Conservation (phyloP, 345 rosid genomes). For the Capsella bursapastoris region DNA sequence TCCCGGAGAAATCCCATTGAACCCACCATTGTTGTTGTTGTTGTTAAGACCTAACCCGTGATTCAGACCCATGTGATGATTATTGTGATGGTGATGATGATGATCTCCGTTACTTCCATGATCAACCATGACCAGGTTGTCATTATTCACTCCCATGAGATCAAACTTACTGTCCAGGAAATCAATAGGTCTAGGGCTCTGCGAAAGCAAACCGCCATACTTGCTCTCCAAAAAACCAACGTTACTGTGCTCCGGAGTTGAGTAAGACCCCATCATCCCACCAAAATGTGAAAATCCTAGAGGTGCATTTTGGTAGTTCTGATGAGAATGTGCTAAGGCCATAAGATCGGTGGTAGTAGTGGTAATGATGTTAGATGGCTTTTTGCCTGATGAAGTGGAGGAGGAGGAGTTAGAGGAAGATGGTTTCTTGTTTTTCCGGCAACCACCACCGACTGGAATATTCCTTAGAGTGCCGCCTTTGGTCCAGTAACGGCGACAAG, state of each 20-base stretch:
- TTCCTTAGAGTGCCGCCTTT: conserved; percentile 94
- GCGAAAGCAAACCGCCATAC: conserved; percentile 41
- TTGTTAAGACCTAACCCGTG: conserved; percentile 40
- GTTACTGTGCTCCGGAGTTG: conserved; percentile 38
- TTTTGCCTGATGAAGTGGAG: conserved; percentile 54
- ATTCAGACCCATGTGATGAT: conserved; percentile 34
- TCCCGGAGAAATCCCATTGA: conserved; percentile 37
- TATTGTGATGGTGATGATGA: conserved; percentile 1
- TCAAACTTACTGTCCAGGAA: conserved; percentile 46
- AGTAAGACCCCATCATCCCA: conserved; percentile 42
- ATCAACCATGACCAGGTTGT: conserved; percentile 40
- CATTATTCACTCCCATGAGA: conserved; percentile 46
- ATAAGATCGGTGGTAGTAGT: conserved; percentile 37
- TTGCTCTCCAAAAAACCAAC: conserved; percentile 45
- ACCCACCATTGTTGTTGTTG: conserved; percentile 34
- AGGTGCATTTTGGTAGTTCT: conserved; percentile 38
- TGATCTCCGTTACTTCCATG: conserved; percentile 40
- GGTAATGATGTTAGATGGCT: conserved; percentile 47
- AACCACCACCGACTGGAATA: conserved; percentile 98
- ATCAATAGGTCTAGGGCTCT: conserved; percentile 47
- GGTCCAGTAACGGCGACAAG: conserved; percentile 98
- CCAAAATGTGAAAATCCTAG: conserved; percentile 38
- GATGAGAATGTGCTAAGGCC: conserved; percentile 48
- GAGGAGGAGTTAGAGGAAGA: conserved; percentile 41
- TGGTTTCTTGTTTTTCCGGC: conserved; percentile 84